Percentiles rank a stretch among this genome's conserved stretches.
These are phyloP conservation scores for Neurospora tetraspora DNA, from an alignment of 495 filamentous ascomycete genomes.

Conservation along the genomic window DNA sequence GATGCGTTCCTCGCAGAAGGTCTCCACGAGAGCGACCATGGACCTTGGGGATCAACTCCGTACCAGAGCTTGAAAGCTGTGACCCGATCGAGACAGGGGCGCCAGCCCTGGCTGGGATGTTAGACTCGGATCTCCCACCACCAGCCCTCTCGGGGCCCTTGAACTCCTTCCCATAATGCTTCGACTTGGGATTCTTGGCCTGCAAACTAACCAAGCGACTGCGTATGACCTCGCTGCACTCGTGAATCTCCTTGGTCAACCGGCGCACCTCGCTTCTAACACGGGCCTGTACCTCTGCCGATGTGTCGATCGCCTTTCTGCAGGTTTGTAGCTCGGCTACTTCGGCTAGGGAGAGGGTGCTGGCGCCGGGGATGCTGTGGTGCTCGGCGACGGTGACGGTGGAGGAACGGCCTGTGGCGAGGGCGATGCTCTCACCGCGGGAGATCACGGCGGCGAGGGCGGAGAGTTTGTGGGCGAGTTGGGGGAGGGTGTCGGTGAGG, in stretches of 20 bases:
- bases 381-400: neutral
- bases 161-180: neutral
- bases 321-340: neutral
- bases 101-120: neutral
- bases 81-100: neutral
- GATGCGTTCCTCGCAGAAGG: neutral
- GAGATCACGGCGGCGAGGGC: neutral
- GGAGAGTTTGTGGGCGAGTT: neutral
- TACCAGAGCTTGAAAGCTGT: neutral
- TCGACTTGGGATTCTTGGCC: neutral
- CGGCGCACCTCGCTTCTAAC: neutral
- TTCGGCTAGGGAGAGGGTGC: neutral
- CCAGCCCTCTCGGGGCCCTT: too few species aligned
- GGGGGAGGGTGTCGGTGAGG: neutral
- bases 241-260: neutral
- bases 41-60: neutral
- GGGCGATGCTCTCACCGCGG: neutral
- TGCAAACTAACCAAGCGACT: neutral
- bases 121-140: neutral
- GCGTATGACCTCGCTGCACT: neutral
- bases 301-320: neutral
- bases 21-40: neutral
- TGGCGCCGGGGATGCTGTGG: neutral
- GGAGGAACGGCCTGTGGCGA: neutral
- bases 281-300: neutral